Conservation (phyloP, 257 asterid species). For the Lantana camara region DNA sequence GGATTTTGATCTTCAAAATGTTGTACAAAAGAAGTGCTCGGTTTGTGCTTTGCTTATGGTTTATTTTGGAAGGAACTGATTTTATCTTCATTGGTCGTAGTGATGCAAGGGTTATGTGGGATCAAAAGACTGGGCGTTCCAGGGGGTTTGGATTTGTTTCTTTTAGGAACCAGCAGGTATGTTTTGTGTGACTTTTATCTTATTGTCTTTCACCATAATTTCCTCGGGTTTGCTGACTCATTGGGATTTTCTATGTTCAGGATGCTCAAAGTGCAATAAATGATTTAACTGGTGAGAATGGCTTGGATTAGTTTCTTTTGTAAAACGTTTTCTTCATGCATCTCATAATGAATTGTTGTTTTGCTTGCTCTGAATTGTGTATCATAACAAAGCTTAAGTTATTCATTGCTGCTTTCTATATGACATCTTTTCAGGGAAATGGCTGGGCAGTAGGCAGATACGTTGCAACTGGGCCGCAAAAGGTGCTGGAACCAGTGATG, state of each 20-base stretch:
- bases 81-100: constrained; percentile 44
- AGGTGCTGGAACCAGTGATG: constrained; percentile 84
- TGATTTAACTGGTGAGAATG: constrained; percentile 72
- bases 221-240: constrained; percentile 20
- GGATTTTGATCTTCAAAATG: no score
- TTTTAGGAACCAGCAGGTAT: constrained; percentile 87
- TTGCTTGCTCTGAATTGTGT: constrained; percentile 3
- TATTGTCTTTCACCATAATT: constrained; percentile 3
- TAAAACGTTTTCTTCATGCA: constrained; percentile 23
- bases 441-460: constrained; percentile 97
- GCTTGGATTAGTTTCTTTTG: constrained; percentile 19
- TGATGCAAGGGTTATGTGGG: constrained; percentile 98
- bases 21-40: neutral
- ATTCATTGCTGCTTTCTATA: constrained; percentile 6
- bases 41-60: neutral
- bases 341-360: neutral
- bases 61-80: constrained; percentile 23
- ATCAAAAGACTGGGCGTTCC: constrained; percentile 90
- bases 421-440: constrained; percentile 62
- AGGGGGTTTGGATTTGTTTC: constrained; percentile 97
- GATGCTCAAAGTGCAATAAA: constrained; percentile 95
- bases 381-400: neutral
- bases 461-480: constrained; percentile 97
- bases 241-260: constrained; percentile 43
- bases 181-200: constrained; percentile 11